These are phyloP conservation scores for Cyclotella cryptica DNA, from an alignment of 108 stramenopile genomes.

Conservation along the genomic window DNA sequence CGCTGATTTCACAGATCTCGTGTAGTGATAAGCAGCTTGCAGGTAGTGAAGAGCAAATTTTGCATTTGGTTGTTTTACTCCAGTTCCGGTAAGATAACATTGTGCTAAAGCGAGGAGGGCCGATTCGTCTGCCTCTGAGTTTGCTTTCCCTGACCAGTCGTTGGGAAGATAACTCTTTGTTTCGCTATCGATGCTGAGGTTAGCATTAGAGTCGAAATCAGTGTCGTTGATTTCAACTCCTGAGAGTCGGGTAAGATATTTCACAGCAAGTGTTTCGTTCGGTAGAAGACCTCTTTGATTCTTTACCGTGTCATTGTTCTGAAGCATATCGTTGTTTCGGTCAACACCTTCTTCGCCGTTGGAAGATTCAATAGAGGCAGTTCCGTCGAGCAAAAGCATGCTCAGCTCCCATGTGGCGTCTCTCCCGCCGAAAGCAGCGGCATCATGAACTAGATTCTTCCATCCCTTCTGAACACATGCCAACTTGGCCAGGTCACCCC, in stretches of 20 bases:
- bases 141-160: conserved; percentile 15
- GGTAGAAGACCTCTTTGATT: conserved; percentile 50
- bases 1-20: conserved; percentile 70
- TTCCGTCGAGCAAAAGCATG: conserved; percentile 40
- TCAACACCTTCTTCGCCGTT: background rate
- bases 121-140: conserved; percentile 33
- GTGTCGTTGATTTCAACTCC: conserved; percentile 50
- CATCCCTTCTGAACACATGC: conserved; percentile 77
- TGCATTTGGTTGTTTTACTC: conserved; percentile 43
- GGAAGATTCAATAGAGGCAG: background rate
- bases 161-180: conserved; percentile 27
- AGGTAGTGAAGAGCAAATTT: conserved; percentile 72
- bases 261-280: conserved; percentile 68
- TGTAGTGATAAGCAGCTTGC: conserved; percentile 68
- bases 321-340: background rate
- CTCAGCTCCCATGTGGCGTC: conserved; percentile 75
- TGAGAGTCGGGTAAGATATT: conserved; percentile 58
- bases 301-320: background rate
- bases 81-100: conserved; percentile 70
- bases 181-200: background rate
- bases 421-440: conserved; percentile 63
- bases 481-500: conserved; percentile 85
- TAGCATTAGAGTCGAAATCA: conserved; percentile 17
- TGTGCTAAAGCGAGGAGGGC: conserved; percentile 70
- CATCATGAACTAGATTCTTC: conserved; percentile 68